phyloP scores from a whole-genome alignment of 495 filamentous ascomycete species.

The Penicillium fimorum region DNA sequence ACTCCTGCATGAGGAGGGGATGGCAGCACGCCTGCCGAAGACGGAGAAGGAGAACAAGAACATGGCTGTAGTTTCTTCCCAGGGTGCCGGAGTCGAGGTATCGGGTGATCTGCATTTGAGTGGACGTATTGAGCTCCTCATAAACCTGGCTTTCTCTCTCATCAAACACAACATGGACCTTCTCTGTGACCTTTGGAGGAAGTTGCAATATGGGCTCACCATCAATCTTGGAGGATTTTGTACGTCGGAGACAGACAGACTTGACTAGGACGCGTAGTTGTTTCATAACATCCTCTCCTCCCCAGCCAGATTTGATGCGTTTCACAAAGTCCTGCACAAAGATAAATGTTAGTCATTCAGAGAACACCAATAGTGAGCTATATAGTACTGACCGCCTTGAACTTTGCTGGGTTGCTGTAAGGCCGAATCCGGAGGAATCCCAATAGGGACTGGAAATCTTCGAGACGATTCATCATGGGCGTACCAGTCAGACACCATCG shows the following conservation, averaged over 20 bases:
- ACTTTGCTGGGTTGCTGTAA: constrained; percentile 65
- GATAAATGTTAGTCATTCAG: constrained; percentile 16
- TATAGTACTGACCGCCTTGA: constrained; percentile 50
- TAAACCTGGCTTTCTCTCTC: constrained; percentile 74
- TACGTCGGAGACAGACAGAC: constrained; percentile 81
- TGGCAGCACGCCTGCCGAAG: constrained; percentile 87
- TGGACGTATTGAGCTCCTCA: constrained; percentile 62
- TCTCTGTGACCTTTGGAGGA: constrained; percentile 65
- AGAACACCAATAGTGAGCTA: constrained; percentile 4
- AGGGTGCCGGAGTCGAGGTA: constrained; percentile 71
- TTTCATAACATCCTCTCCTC: constrained; percentile 54
- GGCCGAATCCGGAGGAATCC: constrained; percentile 79
- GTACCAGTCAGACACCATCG: constrained; percentile 90
- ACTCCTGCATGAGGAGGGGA: constrained; percentile 82
- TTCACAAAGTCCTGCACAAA: constrained; percentile 44
- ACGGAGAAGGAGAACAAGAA: constrained; percentile 81
- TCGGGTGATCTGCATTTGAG: constrained; percentile 71
- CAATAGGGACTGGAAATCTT: constrained; percentile 80
- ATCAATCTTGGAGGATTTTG: constrained; percentile 80
- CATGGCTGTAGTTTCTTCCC: constrained; percentile 76
- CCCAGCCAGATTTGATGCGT: constrained; percentile 48
- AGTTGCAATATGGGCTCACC: constrained; percentile 79
- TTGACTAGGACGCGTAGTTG: constrained; percentile 79
- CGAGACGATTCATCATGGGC: constrained; percentile 88
- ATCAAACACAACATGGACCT: constrained; percentile 68